Percentiles rank a stretch among this genome's conserved stretches.
Evolutionary conservation across 805 yeast species (phyloP).

Genomic region (Sungouiella blattae): DNA sequence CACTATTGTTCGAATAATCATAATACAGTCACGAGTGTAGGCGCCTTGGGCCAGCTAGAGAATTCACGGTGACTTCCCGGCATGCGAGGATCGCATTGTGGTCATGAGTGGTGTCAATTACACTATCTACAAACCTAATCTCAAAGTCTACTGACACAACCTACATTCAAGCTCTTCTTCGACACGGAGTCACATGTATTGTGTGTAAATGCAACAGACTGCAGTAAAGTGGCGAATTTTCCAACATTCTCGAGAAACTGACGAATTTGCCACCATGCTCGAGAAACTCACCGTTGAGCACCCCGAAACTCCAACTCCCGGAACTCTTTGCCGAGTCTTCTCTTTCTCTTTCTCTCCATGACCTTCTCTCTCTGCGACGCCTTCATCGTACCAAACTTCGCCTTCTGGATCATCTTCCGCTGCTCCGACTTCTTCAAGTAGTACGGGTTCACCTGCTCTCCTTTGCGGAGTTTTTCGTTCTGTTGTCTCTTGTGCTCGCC

Average conservation of each 20-base stretch:
- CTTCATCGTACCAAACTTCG: conserved; percentile 73
- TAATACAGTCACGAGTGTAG: background rate
- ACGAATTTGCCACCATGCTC: no score
- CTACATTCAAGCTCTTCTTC: no score
- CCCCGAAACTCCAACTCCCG: conserved; percentile 40
- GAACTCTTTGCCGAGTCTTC: conserved; percentile 78
- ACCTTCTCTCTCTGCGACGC: conserved; percentile 71
- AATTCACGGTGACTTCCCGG: no score
- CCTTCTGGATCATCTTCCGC: conserved; percentile 70
- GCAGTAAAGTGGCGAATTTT: no score
- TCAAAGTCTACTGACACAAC: no score
- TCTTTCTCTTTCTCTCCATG: conserved; percentile 84
- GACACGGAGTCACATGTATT: no score
- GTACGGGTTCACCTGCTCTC: conserved; percentile 49
- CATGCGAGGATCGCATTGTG: no score
- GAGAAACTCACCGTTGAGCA: conserved; percentile 7
- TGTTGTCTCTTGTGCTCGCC: conserved; percentile 54
- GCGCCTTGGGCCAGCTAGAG: no score
- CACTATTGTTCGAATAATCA: background rate
- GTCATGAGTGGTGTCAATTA: no score
- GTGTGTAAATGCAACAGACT: no score
- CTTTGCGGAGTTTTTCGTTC: conserved; percentile 41
- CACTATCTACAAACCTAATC: no score
- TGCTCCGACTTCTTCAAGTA: conserved; percentile 68
- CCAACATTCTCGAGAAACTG: no score